Base-by-base conservation (phyloP, 345 rosid genomes). In the Orychophragmus violaceus region DNA sequence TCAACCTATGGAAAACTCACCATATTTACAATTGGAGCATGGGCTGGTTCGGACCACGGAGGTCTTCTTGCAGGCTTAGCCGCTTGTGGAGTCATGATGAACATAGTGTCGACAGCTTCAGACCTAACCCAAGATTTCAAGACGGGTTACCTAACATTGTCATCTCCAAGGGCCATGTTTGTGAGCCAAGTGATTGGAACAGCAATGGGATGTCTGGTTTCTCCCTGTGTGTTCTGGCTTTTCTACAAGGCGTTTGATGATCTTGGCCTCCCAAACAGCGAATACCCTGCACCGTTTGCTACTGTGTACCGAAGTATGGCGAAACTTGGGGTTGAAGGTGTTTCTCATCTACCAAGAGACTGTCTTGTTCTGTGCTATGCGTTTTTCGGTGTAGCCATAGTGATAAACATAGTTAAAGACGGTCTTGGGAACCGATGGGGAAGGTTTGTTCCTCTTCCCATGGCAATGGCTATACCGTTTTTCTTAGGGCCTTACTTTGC, bases 401-500 rank as follows among this genome's bases (percentile, higher is more conserved):
- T 70, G 1, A 56, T 87, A 4, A 91, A 91, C 81, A 4, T 66
- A 32, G 12, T 67, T 3, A 74, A 62, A 62, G 78, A 74, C 16
- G 32, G 64, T 60, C 32, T 68, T 53, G 78, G 78, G 2, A 19
- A 32, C 52, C 60, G 67, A 9, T 68, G 74, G 72, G 73, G 72
- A 68, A 82, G 83, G 82, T 92, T 76, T 55, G 69, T 92, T 35
- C 98, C 98, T 0, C 91, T 83, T 62, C 96, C 98, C 8, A 92
- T 92, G 98, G 87, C 95, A 70, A 82, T 89, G 89, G 98, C 96
- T 8, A 92, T 89, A n/a, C 98, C 98, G 0, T 89, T 92, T 79
- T 92, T 89, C 74, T 81, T 89, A 1, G 98, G 98, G 1, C 82
- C 82, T 30, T 89, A 84, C 80, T 92, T 92, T 48, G 86, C 90